phyloP scores from a whole-genome alignment of 2,329 filamentous ascomycete genomes.

The Paecilomyces niveus region DNA sequence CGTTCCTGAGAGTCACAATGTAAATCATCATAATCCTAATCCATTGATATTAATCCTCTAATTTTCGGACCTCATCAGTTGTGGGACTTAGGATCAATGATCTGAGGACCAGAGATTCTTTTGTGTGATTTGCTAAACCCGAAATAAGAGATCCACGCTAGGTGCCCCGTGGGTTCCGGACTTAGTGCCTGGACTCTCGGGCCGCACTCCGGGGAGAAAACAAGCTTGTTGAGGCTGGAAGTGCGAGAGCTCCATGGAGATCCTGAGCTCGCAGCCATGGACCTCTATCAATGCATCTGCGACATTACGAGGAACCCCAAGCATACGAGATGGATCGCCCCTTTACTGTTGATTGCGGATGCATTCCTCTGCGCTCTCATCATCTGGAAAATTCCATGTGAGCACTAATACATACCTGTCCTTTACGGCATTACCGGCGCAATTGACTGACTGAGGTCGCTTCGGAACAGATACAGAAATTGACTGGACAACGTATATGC shows the following conservation, averaged over 20 bases:
- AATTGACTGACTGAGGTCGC: constrained; percentile 5
- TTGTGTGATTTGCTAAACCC: no score
- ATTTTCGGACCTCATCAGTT: background rate
- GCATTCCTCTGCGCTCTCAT: constrained; percentile 64
- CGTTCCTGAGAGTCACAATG: background rate
- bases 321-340: constrained; percentile 57
- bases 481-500: constrained; percentile 96
- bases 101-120: background rate
- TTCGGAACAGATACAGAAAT: constrained; percentile 78
- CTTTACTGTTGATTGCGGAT: constrained; percentile 63
- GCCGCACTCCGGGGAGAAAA: background rate
- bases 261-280: constrained; percentile 17
- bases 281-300: constrained; percentile 21
- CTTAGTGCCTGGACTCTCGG: background rate
- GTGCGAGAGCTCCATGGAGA: constrained; percentile 1
- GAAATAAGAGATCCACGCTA: background rate
- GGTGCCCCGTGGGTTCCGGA: background rate
- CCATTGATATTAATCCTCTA: background rate
- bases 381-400: constrained; percentile 79
- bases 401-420: constrained; percentile 25
- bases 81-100: no score
- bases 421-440: background rate
- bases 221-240: constrained; percentile 3
- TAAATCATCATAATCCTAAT: background rate
- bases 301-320: constrained; percentile 47